A percentile compares a stretch with the other conserved stretches of the same genome.
Conservation (phyloP, 257 asterid genomes). For the Salvia hispanica region DNA sequence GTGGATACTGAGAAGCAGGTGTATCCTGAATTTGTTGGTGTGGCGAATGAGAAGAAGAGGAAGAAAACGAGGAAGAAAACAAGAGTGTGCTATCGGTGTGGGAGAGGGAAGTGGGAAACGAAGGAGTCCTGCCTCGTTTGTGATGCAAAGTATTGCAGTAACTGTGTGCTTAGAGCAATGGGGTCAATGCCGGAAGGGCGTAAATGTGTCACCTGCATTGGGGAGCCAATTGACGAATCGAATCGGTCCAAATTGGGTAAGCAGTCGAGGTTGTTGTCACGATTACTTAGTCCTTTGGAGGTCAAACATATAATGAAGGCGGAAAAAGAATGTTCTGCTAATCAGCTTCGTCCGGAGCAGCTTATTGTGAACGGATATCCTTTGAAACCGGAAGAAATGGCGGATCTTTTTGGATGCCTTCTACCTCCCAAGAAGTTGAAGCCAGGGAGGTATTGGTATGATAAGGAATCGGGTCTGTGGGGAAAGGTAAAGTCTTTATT, state of each 20-base stretch:
- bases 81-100: constrained; percentile 79
- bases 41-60: constrained; percentile 67
- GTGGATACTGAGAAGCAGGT: constrained; percentile 59
- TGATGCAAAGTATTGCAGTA: constrained; percentile 79
- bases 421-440: constrained; percentile 82
- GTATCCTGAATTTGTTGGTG: constrained; percentile 58
- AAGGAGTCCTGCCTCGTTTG: constrained; percentile 87
- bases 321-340: constrained; percentile 82
- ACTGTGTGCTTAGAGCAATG: constrained; percentile 95
- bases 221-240: constrained; percentile 81
- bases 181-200: constrained; percentile 99
- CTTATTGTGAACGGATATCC: constrained; percentile 80
- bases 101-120: constrained; percentile 88
- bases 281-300: constrained; percentile 84
- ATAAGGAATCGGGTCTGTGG: constrained; percentile 93
- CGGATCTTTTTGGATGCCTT: constrained; percentile 74
- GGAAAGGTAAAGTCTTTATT: constrained; percentile 65
- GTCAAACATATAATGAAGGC: constrained; percentile 91
- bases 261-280: constrained; percentile 66
- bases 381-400: constrained; percentile 81
- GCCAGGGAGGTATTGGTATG: constrained; percentile 96
- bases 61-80: constrained; percentile 71
- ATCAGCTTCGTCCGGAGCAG: constrained; percentile 95
- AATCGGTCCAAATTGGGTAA: constrained; percentile 74
- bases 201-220: constrained; percentile 86